Conservation (phyloP, 208 protist species). For the Acanthamoeba castellanii region DNA sequence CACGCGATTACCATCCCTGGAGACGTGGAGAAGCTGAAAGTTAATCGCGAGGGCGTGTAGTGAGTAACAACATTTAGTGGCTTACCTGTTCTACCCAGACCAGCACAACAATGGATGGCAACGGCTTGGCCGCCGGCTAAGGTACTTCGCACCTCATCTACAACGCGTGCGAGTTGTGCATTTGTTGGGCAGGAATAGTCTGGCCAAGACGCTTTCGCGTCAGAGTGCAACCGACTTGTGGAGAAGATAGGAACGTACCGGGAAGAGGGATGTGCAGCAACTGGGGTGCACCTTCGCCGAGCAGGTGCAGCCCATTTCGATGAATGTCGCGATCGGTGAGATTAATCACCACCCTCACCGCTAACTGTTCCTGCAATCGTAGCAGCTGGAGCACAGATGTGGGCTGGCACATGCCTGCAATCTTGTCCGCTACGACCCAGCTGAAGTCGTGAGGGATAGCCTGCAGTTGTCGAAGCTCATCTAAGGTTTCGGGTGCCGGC, state of each 20-base stretch:
- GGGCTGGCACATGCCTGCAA: conserved; percentile 28
- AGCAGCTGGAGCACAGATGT: background rate
- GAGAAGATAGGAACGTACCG: background rate
- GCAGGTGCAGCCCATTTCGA: background rate
- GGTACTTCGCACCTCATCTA: background rate
- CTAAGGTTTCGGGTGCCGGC: background rate
- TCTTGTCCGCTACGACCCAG: background rate
- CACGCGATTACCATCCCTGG: conserved; percentile 9
- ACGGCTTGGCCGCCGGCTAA: background rate
- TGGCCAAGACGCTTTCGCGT: background rate
- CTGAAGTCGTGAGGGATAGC: background rate
- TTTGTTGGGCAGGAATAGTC: background rate
- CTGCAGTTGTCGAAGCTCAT: background rate
- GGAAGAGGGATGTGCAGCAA: conserved; percentile 7
- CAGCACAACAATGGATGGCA: conserved; percentile 25
- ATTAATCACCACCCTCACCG: background rate
- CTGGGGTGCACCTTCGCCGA: background rate
- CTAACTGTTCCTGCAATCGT: background rate
- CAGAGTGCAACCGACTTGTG: background rate
- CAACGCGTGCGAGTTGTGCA: background rate
- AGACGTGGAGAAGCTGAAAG: background rate
- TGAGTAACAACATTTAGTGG: background rate
- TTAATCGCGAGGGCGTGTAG: background rate
- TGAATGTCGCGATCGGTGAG: background rate
- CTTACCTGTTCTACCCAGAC: conserved; percentile 10